Percentiles rank a stretch among this genome's conserved stretches.
phyloP scores from a whole-genome alignment of 2,329 filamentous ascomycete genomes.

The Trichoderma simmonsii region DNA sequence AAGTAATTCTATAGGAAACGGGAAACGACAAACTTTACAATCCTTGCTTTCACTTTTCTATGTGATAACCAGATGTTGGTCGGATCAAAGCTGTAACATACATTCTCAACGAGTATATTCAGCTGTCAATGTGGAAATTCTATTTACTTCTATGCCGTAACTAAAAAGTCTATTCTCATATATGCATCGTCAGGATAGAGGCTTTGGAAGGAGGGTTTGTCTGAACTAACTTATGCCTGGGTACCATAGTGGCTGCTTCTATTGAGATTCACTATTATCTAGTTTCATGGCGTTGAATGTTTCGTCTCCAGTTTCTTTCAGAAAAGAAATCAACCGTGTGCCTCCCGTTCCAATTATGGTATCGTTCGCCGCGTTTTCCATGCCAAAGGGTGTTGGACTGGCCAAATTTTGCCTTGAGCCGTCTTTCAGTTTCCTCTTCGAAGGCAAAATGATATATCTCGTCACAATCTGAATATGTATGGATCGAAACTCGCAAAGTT shows the following conservation, averaged over 20 bases:
- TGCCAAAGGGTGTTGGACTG: not conserved
- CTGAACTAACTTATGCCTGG: too few relatives aligned
- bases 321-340: not conserved
- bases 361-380: not conserved
- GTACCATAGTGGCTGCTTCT: not conserved
- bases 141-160: too few relatives aligned
- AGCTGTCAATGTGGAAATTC: too few relatives aligned
- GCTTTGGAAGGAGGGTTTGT: too few relatives aligned
- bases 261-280: not conserved
- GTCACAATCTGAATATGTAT: not conserved
- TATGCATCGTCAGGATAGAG: too few relatives aligned
- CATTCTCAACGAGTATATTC: too few relatives aligned
- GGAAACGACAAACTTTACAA: too few relatives aligned
- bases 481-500: not conserved
- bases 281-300: not conserved
- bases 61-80: too few relatives aligned
- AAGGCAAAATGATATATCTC: not conserved
- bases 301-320: not conserved
- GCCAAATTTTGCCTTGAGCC: not conserved
- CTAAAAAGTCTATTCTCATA: too few relatives aligned
- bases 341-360: not conserved
- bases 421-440: not conserved
- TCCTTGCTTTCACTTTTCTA: too few relatives aligned
- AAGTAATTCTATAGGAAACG: too few relatives aligned
- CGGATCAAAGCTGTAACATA: too few relatives aligned